Base-by-base conservation (phyloP, 768 basidiomycete genomes). In the Russula sp. region DNA sequence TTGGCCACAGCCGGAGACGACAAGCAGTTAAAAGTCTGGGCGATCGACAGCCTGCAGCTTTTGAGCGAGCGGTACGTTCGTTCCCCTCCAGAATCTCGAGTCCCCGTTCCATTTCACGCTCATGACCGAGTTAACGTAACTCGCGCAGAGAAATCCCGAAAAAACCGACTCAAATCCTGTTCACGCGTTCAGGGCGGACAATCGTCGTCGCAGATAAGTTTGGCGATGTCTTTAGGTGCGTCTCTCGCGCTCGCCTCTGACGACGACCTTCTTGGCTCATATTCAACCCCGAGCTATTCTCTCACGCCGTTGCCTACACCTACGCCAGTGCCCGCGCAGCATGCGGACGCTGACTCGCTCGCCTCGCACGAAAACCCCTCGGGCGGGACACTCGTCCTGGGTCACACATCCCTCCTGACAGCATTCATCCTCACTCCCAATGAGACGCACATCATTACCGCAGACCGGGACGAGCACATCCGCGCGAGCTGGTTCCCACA, bases 381-480 rank as follows among this genome's bases (percentile, higher is more conserved):
- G 0, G 76, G 79, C 29, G 89, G 88, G 43, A 75, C 79, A 9
- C 84, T 92, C 56, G 73, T 94, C 42, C 77, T 96, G 0, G 96
- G 97, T 9, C 97, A 99, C 70, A 84, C 88, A 1, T 97, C 94
- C 13, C 82, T 92, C 45, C 73, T 98, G 60, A 96, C 88, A 11
- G 73, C 80, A 0, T 86, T 89, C 71, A 68, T 87, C 47, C 81
- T 96, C 58, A 81, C 85, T 0, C 70, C 73, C 0, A 86, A 90
- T 69, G 84, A 86, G 67, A 79, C 78, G 56, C 86, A 80, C 69
- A 86, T 99, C 68, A 80, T 98, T 65, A 93, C 93, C 0, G 88
- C 92, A 0, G 97, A 98, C 70, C 77, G 97, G 48, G 97, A 99
- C 69, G 97, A 98, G 71, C 97, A 98, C 70, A 88, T 99, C 54